A percentile compares a stretch with the other conserved stretches of the same genome.
phyloP scores from a whole-genome alignment of 176 grass and related monocot genomes.

The Oryza meyeriana region DNA sequence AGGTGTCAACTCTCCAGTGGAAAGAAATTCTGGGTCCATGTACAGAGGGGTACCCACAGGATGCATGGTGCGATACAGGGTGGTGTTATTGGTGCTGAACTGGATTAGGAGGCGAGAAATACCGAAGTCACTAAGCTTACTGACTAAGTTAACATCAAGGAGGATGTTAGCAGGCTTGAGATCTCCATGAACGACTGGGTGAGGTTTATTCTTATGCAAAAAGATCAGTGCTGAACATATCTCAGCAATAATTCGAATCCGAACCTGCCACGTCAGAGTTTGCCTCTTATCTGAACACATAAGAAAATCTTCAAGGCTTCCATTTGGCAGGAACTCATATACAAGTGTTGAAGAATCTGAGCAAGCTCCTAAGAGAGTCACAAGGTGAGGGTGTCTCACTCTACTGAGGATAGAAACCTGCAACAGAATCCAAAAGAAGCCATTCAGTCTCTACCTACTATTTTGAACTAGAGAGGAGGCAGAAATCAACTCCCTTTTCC shows the following conservation, averaged over 20 bases:
- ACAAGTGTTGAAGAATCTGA: conserved; percentile 34
- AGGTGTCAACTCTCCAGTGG: conserved; percentile 44
- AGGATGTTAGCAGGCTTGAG: conserved; percentile 48
- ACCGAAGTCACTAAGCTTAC: conserved; percentile 50
- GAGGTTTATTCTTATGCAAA: conserved; percentile 50
- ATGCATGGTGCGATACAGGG: conserved; percentile 43
- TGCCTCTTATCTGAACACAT: conserved; percentile 36
- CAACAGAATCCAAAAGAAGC: conserved; percentile 18
- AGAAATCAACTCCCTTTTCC: neutral
- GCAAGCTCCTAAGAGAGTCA: conserved; percentile 42
- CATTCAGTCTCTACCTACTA: conserved; percentile 2
- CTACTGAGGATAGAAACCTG: conserved; percentile 49
- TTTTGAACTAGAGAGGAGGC: neutral
- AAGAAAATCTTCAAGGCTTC: conserved; percentile 52
- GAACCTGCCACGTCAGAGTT: conserved; percentile 31
- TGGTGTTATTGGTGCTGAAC: conserved; percentile 38
- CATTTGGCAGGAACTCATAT: conserved; percentile 49
- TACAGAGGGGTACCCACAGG: conserved; percentile 35
- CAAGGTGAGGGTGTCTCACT: conserved; percentile 49
- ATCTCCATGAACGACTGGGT: conserved; percentile 52
- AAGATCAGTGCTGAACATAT: conserved; percentile 44
- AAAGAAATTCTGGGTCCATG: conserved; percentile 50
- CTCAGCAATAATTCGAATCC: conserved; percentile 34
- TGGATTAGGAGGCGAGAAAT: conserved; percentile 39
- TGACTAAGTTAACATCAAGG: conserved; percentile 42